phyloP scores from a whole-genome alignment of 2,329 filamentous ascomycete genomes.

The Thermoascus crustaceus region DNA sequence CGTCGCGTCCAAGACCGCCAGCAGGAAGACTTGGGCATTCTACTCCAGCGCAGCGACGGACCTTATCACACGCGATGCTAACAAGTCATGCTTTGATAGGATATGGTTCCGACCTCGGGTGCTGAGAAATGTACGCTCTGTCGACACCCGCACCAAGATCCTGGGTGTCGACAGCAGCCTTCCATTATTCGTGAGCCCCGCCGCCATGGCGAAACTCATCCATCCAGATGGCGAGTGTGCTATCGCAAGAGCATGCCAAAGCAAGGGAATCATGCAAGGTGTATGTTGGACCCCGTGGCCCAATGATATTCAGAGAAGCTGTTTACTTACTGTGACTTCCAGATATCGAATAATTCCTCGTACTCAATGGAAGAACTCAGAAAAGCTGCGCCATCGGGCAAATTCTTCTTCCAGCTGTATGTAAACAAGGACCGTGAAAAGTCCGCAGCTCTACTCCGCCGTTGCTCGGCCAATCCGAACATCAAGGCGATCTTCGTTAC shows the following conservation, averaged over 20 bases:
- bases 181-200: slow-evolving; percentile 57
- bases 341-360: slow-evolving; percentile 54
- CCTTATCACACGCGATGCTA: slow-evolving; percentile 49
- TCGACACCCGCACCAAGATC: slow-evolving; percentile 46
- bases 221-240: slow-evolving; percentile 58
- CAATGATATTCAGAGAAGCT: background rate
- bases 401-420: slow-evolving; percentile 50
- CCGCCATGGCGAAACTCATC: slow-evolving; percentile 56
- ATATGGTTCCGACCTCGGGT: slow-evolving; percentile 55
- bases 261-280: slow-evolving; percentile 49
- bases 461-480: slow-evolving; percentile 34
- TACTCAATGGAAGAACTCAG: slow-evolving; percentile 50
- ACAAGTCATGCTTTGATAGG: slow-evolving; percentile 46
- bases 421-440: slow-evolving; percentile 45
- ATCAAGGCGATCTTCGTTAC: slow-evolving; percentile 45
- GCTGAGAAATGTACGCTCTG: slow-evolving; percentile 47
- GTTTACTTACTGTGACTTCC: background rate
- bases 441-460: slow-evolving; percentile 39
- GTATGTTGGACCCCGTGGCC: slow-evolving; percentile 17
- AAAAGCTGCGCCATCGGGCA: slow-evolving; percentile 30
- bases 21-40: slow-evolving; percentile 61
- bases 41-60: slow-evolving; percentile 59
- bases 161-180: slow-evolving; percentile 46
- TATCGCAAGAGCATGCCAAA: slow-evolving; percentile 46
- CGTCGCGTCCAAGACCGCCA: slow-evolving; percentile 48